Base-by-base conservation (phyloP, 768 basidiomycete genomes). In the Trametopsis cervina region DNA sequence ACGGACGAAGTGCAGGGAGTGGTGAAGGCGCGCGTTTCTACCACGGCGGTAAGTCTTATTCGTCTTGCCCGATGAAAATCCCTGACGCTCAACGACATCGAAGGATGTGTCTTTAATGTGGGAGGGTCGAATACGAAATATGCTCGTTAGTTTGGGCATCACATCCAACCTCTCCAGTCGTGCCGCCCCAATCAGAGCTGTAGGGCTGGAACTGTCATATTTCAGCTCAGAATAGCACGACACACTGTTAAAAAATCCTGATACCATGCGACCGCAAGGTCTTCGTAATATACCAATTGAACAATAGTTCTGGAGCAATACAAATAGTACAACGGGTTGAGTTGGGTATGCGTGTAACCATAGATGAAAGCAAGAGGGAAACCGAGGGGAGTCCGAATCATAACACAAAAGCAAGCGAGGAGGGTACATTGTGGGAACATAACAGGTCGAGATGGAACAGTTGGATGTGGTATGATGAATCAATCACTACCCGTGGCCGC, bases 201-300 rank as follows among this genome's bases (percentile, higher is more conserved):
- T 97, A 36, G 93, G 93, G 4, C 70, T 97, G n/a, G 93, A 97
- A 63, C 71, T 97, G 36, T 89, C 92, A 29, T 96, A 94, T 63
- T 96, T 94, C 60, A 88, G 86, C 64, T 82, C 86, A 13, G 74
- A 61, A 41, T 68, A 60, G 29, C 29, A 7, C 7, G 7, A 33
- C 29, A 15, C 7, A 7, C n/a, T n/a, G n/a, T n/a, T n/a, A 40
- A 40, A 13, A 20, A 20, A 40, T 40, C 39, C 21, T 40, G 7
- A n/a, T 40, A 40, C 39, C 39, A 22, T 7, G 29, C 18, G n/a
- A 18, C 39, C 39, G 9, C 18, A 40, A 18, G 15, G 18, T 9
- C 39, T 9, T 18, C 39, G 18, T 18, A 40, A 40, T 40, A 40
- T 40, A 40, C 21, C 15, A 40, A 18, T 40, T 17, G 9, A 6